Percentiles rank a stretch among this genome's conserved stretches.
These are phyloP conservation scores for Bipolaris sorokiniana DNA, from an alignment of 2,329 filamentous ascomycete genomes.

Conservation along the genomic window DNA sequence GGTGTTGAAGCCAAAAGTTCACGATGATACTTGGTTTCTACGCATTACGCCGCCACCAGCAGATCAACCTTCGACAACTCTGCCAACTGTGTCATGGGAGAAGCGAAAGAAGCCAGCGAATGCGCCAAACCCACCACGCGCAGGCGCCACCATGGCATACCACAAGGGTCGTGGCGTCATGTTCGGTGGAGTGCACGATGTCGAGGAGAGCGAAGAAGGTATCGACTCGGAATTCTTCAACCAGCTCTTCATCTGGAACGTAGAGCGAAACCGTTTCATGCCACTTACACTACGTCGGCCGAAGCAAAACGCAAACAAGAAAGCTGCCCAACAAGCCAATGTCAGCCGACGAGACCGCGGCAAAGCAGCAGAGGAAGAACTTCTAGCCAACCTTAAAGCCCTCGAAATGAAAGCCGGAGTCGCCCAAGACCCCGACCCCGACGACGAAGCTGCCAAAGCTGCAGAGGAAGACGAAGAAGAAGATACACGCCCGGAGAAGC, in stretches of 20 bases:
- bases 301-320: conserved; percentile 69
- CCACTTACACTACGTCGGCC: conserved; percentile 78
- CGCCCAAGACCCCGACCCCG: conserved; percentile 50
- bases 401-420: conserved; percentile 76
- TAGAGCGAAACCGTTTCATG: conserved; percentile 95
- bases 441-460: conserved; percentile 34
- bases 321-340: conserved; percentile 49
- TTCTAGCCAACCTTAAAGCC: conserved; percentile 83
- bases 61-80: conserved; percentile 68
- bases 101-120: conserved; percentile 91
- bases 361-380: conserved; percentile 89
- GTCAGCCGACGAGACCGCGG: conserved; percentile 67
- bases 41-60: conserved; percentile 74
- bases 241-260: conserved; percentile 87
- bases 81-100: conserved; percentile 86
- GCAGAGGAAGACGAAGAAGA: conserved; percentile 54
- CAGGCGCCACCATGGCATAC: conserved; percentile 90
- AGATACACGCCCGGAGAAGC: conserved; percentile 61
- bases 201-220: conserved; percentile 88
- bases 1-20: conserved; percentile 82
- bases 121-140: conserved; percentile 78
- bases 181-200: conserved; percentile 94
- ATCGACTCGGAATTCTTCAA: conserved; percentile 99
- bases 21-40: conserved; percentile 94
- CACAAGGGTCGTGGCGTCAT: conserved; percentile 92